Conservation (phyloP, 805 yeast species). For the Maudiozyma pseudohumilis region DNA sequence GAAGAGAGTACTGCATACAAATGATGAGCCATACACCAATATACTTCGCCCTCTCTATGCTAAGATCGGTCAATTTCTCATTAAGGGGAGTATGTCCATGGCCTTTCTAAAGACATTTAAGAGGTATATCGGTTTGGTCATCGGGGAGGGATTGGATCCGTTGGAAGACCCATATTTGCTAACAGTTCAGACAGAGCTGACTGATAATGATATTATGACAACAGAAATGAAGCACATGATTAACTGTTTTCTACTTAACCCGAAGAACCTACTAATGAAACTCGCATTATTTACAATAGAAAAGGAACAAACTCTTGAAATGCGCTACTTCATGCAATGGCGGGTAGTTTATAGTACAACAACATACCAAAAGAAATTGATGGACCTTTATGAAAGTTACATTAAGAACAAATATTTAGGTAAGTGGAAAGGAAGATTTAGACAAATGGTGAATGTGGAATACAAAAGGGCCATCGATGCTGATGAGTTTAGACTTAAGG, state of each 20-base stretch:
- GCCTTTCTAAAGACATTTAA: conserved; percentile 21
- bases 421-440: conserved; percentile 2
- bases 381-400: conserved; percentile 5
- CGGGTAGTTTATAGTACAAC: conserved; percentile 5
- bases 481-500: conserved; percentile 10
- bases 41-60: conserved; percentile 13
- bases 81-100: conserved; percentile 18
- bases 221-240: conserved; percentile 11
- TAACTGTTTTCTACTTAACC: conserved; percentile 16
- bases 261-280: conserved; percentile 18
- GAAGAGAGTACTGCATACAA: background rate
- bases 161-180: conserved; percentile 16
- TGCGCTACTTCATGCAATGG: conserved; percentile 15
- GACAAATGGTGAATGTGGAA: conserved; percentile 1
- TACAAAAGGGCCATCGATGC: conserved; percentile 8
- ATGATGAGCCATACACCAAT: conserved; percentile 4
- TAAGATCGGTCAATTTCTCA: conserved; percentile 18
- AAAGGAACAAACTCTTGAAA: conserved; percentile 3
- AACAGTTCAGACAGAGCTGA: conserved; percentile 16
- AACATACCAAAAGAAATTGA: background rate
- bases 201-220: conserved; percentile 10
- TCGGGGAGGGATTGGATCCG: conserved; percentile 15
- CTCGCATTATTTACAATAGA: conserved; percentile 16
- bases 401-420: conserved; percentile 5
- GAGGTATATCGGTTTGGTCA: conserved; percentile 11